Conservation (phyloP, 2,329 filamentous ascomycete genomes). For the Penicillium sp. region DNA sequence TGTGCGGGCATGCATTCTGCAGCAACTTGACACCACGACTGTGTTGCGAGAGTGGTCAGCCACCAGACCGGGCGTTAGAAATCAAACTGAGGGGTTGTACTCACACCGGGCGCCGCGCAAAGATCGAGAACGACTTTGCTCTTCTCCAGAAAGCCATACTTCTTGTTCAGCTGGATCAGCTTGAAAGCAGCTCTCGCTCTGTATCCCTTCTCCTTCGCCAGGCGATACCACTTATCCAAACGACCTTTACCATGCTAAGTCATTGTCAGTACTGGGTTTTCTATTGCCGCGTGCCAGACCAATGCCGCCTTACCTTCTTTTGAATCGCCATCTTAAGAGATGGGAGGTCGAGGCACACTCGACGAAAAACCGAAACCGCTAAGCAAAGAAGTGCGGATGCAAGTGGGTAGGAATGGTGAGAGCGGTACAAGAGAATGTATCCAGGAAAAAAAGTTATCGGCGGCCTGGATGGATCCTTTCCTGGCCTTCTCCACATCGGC, state of each 20-base stretch:
- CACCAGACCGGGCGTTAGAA: no score
- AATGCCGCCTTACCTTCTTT: slow-evolving; percentile 59
- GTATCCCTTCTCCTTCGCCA: slow-evolving; percentile 97
- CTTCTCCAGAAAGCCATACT: slow-evolving; percentile 95
- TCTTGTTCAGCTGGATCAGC: slow-evolving; percentile 95
- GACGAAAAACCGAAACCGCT: slow-evolving; percentile 13
- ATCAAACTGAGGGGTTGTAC: slow-evolving; percentile 27
- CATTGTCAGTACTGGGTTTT: slow-evolving; percentile 31
- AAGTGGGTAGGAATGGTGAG: no score
- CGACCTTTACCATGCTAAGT: slow-evolving; percentile 87
- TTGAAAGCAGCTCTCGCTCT: slow-evolving; percentile 94
- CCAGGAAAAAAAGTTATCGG: no score
- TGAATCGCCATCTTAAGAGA: slow-evolving; percentile 91
- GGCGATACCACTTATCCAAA: slow-evolving; percentile 97
- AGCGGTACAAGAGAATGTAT: no score
- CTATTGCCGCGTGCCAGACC: no score
- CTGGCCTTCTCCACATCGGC: no score
- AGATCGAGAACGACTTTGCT: slow-evolving; percentile 94
- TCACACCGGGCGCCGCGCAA: slow-evolving; percentile 85
- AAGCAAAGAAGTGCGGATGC: no score
- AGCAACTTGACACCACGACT: slow-evolving; percentile 94
- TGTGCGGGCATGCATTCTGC: slow-evolving; percentile 87
- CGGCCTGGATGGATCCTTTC: no score
- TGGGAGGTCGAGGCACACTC: no score
- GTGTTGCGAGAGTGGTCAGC: no score